Base-by-base conservation (phyloP, 2,329 filamentous ascomycete species). In the Alternaria arborescens region DNA sequence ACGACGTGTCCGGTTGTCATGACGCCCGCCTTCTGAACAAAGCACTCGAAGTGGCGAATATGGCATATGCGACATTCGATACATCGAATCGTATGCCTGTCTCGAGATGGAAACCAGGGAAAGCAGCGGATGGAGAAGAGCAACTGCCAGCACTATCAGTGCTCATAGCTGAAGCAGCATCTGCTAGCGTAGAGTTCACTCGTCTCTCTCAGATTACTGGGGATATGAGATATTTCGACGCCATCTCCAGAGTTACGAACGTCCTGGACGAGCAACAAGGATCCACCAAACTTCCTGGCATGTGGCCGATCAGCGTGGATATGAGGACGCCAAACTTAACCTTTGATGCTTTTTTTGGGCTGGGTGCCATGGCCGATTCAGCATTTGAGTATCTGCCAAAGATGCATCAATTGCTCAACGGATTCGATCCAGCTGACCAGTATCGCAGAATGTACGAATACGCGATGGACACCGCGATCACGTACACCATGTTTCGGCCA, bases 31-130 rank as follows among this genome's bases (percentile, higher is more conserved):
- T 96, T 11, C 83, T 96, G 30, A 86, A 89, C 57, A 95, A 95
- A 78, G 91, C 93, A 1, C 83, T 90, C 34, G 89, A 94, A 78
- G 85, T 95, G 28, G 92, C 87, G 38, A 91, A 94, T 70, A 85
- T 96, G 60, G 81, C 96, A 36, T 93, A 94, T 81, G 88, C 89
- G 47, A 86, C 90, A 7, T 96, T 96, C 72, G 93, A 96, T 78
- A 97, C 94, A 0, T 93, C 94, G 1, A 97, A 97, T 77, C 88
- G 93, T 67, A 96, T 97, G 92, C 94, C 94, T 10, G 79, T 82
- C 38, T 79, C 80, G 1, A 71, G 80, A 55, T 83, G 81, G 81
- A 75, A 76, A 28, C 74, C 78, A 7, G 66, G 78, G 51, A 72
- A 77, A 38, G 78, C 78, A 10, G 69, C 75, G 1, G 61, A 68